Percentiles rank a stretch among this genome's conserved stretches.
phyloP scores from a whole-genome alignment of 805 yeast genomes.

The Starmera amethionina region DNA sequence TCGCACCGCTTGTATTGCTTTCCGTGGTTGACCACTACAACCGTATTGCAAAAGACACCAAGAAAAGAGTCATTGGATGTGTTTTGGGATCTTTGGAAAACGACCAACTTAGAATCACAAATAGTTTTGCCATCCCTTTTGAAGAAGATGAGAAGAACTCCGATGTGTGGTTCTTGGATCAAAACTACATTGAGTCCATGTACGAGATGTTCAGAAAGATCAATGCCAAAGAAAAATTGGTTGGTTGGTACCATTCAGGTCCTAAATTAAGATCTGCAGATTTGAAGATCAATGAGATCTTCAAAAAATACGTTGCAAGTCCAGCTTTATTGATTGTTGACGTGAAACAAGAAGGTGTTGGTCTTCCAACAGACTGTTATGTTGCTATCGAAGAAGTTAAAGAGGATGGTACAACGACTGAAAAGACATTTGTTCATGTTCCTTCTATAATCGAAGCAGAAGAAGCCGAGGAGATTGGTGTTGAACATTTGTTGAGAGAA shows the following conservation, averaged over 20 bases:
- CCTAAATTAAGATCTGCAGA: constrained; percentile 87
- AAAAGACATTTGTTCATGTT: constrained; percentile 85
- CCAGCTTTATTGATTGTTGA: constrained; percentile 88
- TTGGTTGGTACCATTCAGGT: constrained; percentile 99
- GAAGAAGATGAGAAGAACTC: constrained; percentile 93
- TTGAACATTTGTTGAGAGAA: constrained; percentile 89
- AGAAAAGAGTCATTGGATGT: constrained; percentile 89
- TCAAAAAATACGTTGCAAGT: constrained; percentile 70
- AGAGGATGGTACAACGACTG: constrained; percentile 90
- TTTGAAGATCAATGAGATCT: constrained; percentile 80
- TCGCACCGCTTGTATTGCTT: constrained; percentile 89
- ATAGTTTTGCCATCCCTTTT: constrained; percentile 94
- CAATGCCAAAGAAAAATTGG: constrained; percentile 89
- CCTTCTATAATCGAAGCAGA: constrained; percentile 94
- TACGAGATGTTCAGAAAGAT: constrained; percentile 96
- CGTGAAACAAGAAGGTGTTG: constrained; percentile 72
- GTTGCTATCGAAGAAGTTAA: constrained; percentile 90
- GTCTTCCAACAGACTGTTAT: constrained; percentile 94
- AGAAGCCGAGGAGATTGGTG: constrained; percentile 99
- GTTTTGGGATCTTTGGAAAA: constrained; percentile 71
- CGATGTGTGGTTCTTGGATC: constrained; percentile 94
- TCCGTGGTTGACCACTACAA: constrained; percentile 95
- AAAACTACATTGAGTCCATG: constrained; percentile 93
- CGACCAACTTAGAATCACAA: constrained; percentile 62
- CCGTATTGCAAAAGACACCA: constrained; percentile 63